These are phyloP conservation scores for Metschnikowia shivogae DNA, from an alignment of 805 yeast species.

Conservation along the genomic window DNA sequence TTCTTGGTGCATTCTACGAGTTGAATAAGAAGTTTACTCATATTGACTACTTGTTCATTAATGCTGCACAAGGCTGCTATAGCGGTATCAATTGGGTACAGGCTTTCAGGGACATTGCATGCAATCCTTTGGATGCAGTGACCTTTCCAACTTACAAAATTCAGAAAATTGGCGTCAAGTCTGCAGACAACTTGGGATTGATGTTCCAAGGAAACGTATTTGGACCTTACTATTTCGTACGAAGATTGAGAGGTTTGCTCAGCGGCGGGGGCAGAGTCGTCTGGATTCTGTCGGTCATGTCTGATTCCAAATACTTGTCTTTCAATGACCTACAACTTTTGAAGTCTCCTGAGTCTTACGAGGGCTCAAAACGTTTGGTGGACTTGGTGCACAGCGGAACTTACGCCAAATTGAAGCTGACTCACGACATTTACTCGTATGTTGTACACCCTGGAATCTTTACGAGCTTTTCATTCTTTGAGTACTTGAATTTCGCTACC, in stretches of 20 bases:
- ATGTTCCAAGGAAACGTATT: constrained; percentile 96
- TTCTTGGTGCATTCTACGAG: constrained; percentile 70
- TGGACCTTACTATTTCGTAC: constrained; percentile 85
- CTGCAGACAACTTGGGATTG: constrained; percentile 76
- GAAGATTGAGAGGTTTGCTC: constrained; percentile 57
- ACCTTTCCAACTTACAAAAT: constrained; percentile 84
- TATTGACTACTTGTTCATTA: constrained; percentile 76
- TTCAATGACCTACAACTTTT: constrained; percentile 71
- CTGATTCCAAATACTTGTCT: constrained; percentile 69
- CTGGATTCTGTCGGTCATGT: constrained; percentile 86
- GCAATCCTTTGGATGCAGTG: constrained; percentile 73
- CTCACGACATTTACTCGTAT: constrained; percentile 63
- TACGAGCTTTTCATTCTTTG: constrained; percentile 73
- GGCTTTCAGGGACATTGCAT: constrained; percentile 64
- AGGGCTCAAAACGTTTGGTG: constrained; percentile 84
- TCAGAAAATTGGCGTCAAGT: constrained; percentile 72
- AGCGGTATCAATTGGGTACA: constrained; percentile 82
- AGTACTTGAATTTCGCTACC: constrained; percentile 71
- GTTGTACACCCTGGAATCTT: constrained; percentile 93
- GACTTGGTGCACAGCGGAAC: constrained; percentile 80
- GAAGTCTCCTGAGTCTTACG: constrained; percentile 66
- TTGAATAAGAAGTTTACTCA: constrained; percentile 57
- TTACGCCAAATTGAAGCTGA: constrained; percentile 43
- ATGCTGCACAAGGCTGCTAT: constrained; percentile 88
- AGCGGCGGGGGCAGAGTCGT: constrained; percentile 60